Percentiles rank a stretch among this genome's conserved stretches.
Evolutionary conservation across 352 stramenopile genomes (phyloP).

Genomic region (Phytophthora sp.): DNA sequence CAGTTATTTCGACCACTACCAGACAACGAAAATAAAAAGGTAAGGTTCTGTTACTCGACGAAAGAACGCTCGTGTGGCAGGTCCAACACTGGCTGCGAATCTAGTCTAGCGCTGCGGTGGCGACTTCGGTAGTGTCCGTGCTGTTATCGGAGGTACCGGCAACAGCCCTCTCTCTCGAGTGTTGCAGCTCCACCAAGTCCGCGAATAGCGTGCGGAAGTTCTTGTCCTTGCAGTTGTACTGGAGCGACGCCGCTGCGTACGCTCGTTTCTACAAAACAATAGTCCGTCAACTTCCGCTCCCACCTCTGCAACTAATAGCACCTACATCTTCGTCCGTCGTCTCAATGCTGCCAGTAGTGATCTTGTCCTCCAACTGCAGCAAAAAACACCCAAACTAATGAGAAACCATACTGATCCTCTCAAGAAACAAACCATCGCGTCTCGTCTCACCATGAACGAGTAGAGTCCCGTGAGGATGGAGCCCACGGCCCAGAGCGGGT

Average conservation of each 20-base stretch:
- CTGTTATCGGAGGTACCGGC: background rate
- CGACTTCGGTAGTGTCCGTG: background rate
- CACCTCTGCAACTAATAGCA: background rate
- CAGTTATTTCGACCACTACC: too few relatives aligned
- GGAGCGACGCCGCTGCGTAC: conserved; percentile 72
- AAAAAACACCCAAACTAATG: background rate
- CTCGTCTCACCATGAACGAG: conserved; percentile 89
- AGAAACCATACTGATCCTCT: background rate
- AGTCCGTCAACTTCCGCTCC: background rate
- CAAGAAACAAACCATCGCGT: too few relatives aligned
- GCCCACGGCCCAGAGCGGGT: conserved; percentile 94
- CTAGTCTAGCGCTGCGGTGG: conserved; percentile 16
- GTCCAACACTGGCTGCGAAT: too few relatives aligned
- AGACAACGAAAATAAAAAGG: too few relatives aligned
- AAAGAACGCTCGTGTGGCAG: too few relatives aligned
- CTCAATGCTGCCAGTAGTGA: conserved; percentile 89
- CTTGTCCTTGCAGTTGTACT: conserved; percentile 82
- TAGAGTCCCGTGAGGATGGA: conserved; percentile 96
- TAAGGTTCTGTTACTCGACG: too few relatives aligned
- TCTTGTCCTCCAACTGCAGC: conserved; percentile 64
- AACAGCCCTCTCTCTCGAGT: conserved; percentile 7
- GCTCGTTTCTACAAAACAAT: conserved; percentile 57
- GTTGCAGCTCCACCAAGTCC: conserved; percentile 74
- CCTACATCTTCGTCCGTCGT: conserved; percentile 67
- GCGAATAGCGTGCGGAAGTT: conserved; percentile 87